Conservation (phyloP, 305 asterid species). For the Fraxinus paxiana region DNA sequence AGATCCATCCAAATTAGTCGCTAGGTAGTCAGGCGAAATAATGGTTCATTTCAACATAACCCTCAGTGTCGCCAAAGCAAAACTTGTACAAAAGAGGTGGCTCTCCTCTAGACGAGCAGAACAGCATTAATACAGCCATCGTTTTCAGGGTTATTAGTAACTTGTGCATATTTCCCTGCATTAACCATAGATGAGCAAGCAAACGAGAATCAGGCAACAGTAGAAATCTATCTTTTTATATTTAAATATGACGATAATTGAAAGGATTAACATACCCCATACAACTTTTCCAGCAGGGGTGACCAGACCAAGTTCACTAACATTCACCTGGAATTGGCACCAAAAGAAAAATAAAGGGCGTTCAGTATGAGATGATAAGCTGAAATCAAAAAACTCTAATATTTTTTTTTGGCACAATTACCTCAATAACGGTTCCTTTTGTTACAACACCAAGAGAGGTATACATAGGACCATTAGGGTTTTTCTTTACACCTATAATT, state of each 20-base stretch:
- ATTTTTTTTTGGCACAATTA: constrained; percentile 16
- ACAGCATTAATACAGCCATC: constrained; percentile 94
- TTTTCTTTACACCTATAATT: constrained; percentile 89
- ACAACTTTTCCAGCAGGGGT: constrained; percentile 98
- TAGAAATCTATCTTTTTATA: not conserved
- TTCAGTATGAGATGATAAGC: not conserved
- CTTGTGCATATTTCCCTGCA: constrained; percentile 95
- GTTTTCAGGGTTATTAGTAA: constrained; percentile 90
- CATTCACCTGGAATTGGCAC: constrained; percentile 62
- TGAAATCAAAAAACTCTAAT: not conserved
- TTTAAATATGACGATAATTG: not conserved
- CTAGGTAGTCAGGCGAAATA: not conserved
- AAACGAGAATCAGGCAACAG: not conserved
- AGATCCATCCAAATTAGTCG: constrained; percentile 1
- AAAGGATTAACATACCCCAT: constrained; percentile 58
- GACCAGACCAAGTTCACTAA: constrained; percentile 91
- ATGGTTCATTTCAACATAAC: not conserved
- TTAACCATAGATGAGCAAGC: constrained; percentile 6
- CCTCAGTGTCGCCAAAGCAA: not conserved
- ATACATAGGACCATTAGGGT: constrained; percentile 92
- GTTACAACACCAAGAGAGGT: constrained; percentile 93
- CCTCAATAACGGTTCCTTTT: constrained; percentile 90
- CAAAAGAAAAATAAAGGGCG: not conserved
- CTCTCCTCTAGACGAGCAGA: constrained; percentile 58
- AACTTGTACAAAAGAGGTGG: constrained; percentile 1